Evolutionary conservation across 2,329 filamentous ascomycete species (phyloP), one percentile per base, ranked within the genome.

Genomic region (Shiraia sp.): DNA sequence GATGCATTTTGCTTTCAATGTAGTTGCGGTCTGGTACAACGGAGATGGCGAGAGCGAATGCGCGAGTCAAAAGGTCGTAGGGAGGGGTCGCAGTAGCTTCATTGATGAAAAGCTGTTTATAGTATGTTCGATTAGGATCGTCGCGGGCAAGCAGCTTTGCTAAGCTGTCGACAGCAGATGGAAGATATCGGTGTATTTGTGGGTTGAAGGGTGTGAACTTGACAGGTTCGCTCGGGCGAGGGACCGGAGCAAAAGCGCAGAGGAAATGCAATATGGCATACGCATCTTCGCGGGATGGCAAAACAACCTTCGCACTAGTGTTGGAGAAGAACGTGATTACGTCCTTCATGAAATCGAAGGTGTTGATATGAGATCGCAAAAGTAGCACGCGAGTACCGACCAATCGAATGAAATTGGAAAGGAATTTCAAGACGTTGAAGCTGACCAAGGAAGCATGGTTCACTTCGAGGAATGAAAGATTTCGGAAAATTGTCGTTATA

Each of bases 281-380:
- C 0, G 91, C 91, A 64, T 97, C 91, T 62, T 97, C 91, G 49
- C 88, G 85, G 14, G 86, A 86, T 1, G 90, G 87, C 27, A 99
- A 76, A 61, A 92, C 86, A 37, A 97, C 80, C 8, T 82, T 81
- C 32, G 88, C 83, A 6, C 90, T 85, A 33, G 95, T 82, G 67
- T 99, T 97, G 42, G 92, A 96, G 40, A 99, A 76, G 53, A 95
- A 83, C 12, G 90, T 86, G 43, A 97, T 82, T 22, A 90, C 77
- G 67, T 99, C 93, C 72, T 99, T 99, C 88, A 96, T 95, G 59
- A 97, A 92, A 69, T 99, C 93, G 53, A 96, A 75, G 0, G 88
- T 93, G 69, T 96, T 96, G 61, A 81, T 78, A 53, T 93, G 81
- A 3, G 85, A 89, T 27, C 90, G 83, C 29, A 97, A 74, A 22